These are phyloP conservation scores for Arabidopsis arenosa DNA, from an alignment of 345 rosid genomes.

Conservation along the genomic window DNA sequence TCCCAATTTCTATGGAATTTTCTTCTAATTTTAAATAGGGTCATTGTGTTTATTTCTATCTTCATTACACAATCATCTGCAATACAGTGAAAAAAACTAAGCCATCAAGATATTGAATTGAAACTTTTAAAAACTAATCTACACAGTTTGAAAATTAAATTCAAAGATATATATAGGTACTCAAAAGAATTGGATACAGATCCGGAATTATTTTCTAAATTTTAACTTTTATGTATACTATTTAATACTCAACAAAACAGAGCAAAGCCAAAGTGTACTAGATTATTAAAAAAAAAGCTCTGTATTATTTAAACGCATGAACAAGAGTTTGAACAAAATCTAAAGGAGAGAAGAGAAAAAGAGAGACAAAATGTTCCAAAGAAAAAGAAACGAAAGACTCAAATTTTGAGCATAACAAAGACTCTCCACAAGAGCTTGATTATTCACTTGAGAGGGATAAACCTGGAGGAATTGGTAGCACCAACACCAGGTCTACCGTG, in stretches of 20 bases:
- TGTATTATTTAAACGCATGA: slow-evolving; percentile 51
- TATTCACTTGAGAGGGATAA: slow-evolving; percentile 73
- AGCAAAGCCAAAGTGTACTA: neutral
- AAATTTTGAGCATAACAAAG: neutral
- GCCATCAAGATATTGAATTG: neutral
- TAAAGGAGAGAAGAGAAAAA: neutral
- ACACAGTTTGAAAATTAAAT: too few relatives aligned
- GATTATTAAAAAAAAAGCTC: slow-evolving; percentile 26
- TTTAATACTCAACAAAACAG: neutral
- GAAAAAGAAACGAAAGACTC: neutral
- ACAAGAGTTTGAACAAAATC: slow-evolving; percentile 1
- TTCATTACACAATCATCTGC: neutral
- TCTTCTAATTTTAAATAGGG: neutral
- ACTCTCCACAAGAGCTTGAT: neutral
- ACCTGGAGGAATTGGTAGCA: slow-evolving; percentile 85
- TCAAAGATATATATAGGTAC: neutral
- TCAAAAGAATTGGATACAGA: neutral
- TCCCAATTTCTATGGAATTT: neutral
- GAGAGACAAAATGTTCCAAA: neutral
- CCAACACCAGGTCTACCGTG: slow-evolving; percentile 83
- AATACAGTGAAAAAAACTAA: neutral
- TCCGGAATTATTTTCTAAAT: neutral
- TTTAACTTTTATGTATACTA: neutral
- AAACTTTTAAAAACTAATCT: too few relatives aligned
- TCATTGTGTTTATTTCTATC: too few relatives aligned